These are phyloP conservation scores for Hypoxylon sp. DNA, from an alignment of 2,329 filamentous ascomycete species.

Conservation along the genomic window DNA sequence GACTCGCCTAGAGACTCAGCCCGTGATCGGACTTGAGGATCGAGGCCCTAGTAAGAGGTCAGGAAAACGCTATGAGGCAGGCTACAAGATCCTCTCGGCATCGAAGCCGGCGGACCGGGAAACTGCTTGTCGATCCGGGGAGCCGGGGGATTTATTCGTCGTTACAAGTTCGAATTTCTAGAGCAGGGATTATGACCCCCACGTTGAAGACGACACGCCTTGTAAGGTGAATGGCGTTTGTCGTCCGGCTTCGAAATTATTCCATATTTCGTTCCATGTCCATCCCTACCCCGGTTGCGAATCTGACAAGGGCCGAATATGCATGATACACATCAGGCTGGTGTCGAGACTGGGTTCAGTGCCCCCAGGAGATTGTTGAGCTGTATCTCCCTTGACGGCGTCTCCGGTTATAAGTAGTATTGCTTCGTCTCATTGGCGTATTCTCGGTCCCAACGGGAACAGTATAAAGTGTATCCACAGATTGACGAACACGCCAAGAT, in stretches of 20 bases:
- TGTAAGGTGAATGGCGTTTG: constrained; percentile 17
- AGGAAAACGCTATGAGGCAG: constrained; percentile 1
- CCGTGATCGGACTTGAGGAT: constrained; percentile 24
- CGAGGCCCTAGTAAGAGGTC: constrained; percentile 1
- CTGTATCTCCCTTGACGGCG: constrained; percentile 17
- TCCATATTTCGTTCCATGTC: constrained; percentile 28
- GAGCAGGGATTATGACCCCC: constrained; percentile 36
- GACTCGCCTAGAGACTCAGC: constrained; percentile 14
- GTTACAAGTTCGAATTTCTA: constrained; percentile 15
- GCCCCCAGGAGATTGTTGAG: constrained; percentile 6
- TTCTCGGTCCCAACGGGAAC: constrained; percentile 9
- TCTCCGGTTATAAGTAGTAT: constrained; percentile 7
- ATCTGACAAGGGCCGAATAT: constrained; percentile 40
- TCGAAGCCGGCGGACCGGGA: constrained; percentile 37
- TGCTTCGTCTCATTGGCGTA: constrained; percentile 21
- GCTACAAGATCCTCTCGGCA: constrained; percentile 26
- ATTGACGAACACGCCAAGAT: constrained; percentile 33
- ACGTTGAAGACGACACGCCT: constrained; percentile 24
- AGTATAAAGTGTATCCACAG: constrained; percentile 34
- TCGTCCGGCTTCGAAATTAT: constrained; percentile 21
- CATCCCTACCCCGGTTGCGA: constrained; percentile 28
- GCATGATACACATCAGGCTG: constrained; percentile 22
- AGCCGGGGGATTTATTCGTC: constrained; percentile 20
- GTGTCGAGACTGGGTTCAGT: constrained; percentile 24
- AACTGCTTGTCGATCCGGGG: constrained; percentile 25